Evolutionary conservation across 1,284 basidiomycete genomes (phyloP).

Genomic region (Marasmius fiardii): DNA sequence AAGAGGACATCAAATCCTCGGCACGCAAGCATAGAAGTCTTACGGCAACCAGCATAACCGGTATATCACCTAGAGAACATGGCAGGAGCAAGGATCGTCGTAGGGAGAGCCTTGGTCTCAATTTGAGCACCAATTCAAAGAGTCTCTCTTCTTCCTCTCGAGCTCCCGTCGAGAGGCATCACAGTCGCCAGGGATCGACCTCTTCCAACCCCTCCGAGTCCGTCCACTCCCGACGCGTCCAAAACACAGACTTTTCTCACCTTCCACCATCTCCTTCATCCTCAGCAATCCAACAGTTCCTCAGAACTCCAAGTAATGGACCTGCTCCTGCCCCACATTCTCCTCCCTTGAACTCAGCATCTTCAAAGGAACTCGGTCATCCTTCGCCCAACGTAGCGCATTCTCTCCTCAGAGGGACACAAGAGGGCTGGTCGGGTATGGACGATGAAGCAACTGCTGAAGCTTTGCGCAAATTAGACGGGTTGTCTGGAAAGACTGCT

Average conservation of each 20-base stretch:
- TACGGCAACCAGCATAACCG: constrained; percentile 46
- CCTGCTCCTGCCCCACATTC: constrained; percentile 39
- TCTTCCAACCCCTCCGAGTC: constrained; percentile 54
- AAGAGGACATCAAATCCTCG: constrained; percentile 49
- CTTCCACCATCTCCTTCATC: constrained; percentile 86
- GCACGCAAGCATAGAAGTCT: constrained; percentile 72
- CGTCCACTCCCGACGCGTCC: constrained; percentile 51
- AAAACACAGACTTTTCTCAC: constrained; percentile 81
- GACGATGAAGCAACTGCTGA: constrained; percentile 89
- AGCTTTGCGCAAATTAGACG: constrained; percentile 91
- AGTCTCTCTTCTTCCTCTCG: constrained; percentile 20
- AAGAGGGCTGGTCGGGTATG: constrained; percentile 82
- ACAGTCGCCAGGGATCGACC: constrained; percentile 67
- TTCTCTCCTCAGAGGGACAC: constrained; percentile 73
- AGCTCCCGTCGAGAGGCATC: constrained; percentile 35
- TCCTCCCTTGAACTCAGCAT: constrained; percentile 36
- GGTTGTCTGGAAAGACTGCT: constrained; percentile 74
- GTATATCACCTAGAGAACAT: constrained; percentile 36
- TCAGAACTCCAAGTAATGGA: constrained; percentile 53
- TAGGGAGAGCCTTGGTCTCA: constrained; percentile 56
- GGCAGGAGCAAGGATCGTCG: constrained; percentile 57
- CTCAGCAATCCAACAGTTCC: constrained; percentile 80
- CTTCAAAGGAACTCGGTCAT: constrained; percentile 48
- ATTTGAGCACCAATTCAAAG: constrained; percentile 40
- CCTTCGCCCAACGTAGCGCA: constrained; percentile 70